Conservation (phyloP, 1,139 yeast genomes). For the Diutina rugosa region DNA sequence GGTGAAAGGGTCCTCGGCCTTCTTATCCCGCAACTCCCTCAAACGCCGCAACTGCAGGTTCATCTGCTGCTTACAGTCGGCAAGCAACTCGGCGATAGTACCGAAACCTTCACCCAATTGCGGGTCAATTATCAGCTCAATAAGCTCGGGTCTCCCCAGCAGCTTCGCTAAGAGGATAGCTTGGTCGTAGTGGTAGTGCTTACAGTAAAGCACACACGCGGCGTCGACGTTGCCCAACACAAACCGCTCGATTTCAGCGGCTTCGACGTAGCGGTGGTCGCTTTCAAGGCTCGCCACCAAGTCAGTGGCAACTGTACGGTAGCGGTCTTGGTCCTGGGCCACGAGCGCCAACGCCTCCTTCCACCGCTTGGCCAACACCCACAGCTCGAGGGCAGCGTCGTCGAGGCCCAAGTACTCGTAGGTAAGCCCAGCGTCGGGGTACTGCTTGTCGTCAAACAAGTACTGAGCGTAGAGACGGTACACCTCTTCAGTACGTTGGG, state of each 20-base stretch:
- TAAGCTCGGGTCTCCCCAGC: constrained; percentile 28
- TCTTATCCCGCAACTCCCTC: constrained; percentile 74
- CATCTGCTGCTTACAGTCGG: constrained; percentile 83
- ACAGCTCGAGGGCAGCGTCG: constrained; percentile 56
- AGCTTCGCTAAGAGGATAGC: constrained; percentile 57
- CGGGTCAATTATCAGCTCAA: constrained; percentile 53
- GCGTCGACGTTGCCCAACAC: constrained; percentile 49
- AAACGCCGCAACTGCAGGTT: constrained; percentile 73
- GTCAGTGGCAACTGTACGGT: constrained; percentile 24
- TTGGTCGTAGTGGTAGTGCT: constrained; percentile 60
- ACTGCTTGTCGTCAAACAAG: constrained; percentile 41
- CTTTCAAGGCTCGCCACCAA: constrained; percentile 42
- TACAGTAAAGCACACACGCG: constrained; percentile 59
- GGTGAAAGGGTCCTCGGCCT: constrained; percentile 71
- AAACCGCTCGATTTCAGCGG: constrained; percentile 65
- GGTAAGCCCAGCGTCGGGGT: constrained; percentile 62
- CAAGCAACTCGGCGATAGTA: constrained; percentile 69
- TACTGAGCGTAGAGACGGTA: constrained; percentile 50
- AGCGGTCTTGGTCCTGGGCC: not conserved
- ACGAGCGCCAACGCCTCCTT: constrained; percentile 54
- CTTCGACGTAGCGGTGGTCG: constrained; percentile 64
- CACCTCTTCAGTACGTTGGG: constrained; percentile 37
- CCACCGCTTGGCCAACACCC: constrained; percentile 67
- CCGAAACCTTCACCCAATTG: constrained; percentile 84
- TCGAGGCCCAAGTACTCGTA: constrained; percentile 55